Conservation (phyloP, 352 stramenopile species). For the Globisporangium cystogenes region DNA sequence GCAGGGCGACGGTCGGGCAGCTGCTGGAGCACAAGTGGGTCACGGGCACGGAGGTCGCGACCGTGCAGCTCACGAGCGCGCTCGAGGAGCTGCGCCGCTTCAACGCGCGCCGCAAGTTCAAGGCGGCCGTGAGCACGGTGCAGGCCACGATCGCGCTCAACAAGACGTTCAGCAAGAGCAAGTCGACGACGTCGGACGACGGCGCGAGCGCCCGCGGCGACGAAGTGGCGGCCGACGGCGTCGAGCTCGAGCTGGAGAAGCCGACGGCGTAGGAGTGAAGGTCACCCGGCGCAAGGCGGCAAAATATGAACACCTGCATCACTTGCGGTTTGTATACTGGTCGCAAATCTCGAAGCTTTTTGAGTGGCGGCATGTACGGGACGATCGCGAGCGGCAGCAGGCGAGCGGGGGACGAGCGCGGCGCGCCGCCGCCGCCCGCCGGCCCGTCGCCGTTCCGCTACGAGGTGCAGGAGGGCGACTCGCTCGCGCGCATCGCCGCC, state of each 20-base stretch:
- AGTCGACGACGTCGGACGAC: conserved; percentile 18
- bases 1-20: conserved; percentile 73
- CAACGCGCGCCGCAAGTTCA: conserved; percentile 95
- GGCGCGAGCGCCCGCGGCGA: conserved; percentile 5
- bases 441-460: conserved; percentile 67
- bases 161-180: conserved; percentile 72
- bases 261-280: too few relatives aligned
- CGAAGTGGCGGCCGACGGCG: conserved; percentile 12
- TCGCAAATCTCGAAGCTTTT: neutral
- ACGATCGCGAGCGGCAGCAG: conserved; percentile 26
- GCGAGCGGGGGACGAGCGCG: conserved; percentile 15
- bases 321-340: neutral
- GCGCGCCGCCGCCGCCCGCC: conserved; percentile 17
- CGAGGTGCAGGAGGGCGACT: conserved; percentile 55
- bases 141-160: conserved; percentile 64
- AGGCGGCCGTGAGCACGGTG: conserved; percentile 88
- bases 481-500: conserved; percentile 51
- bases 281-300: too few relatives aligned
- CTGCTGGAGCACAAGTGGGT: conserved; percentile 91
- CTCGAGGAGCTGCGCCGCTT: conserved; percentile 91
- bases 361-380: conserved; percentile 37
- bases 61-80: conserved; percentile 89
- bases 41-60: conserved; percentile 69
- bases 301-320: neutral
- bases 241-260: conserved; percentile 23